Evolutionary conservation across 345 rosid genomes (phyloP), one percentile per base, ranked within the genome.

Genomic region (Gossypium raimondii): DNA sequence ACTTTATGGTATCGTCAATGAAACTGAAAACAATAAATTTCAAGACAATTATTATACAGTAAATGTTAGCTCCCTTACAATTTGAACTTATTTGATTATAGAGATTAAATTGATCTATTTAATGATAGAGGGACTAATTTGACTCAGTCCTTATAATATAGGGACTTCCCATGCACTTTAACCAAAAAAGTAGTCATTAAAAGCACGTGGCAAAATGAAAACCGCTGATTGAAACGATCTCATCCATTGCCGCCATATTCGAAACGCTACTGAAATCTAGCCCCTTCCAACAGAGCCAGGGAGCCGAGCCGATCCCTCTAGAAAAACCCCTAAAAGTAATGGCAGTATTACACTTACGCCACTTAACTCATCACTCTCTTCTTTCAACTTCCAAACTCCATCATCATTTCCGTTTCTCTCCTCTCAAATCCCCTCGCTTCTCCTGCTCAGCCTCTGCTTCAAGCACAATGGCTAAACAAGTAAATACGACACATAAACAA

Each of bases 401-500:
- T 50, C 79, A 68, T 79, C 79, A 71, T 79, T 80, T 81, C 89
- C 11, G 9, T 76, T 4, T 60, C 58, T 72, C 80, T 68, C 77
- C 69, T 55, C 57, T 25, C 29, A 51, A 52, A 55, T 82, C 75
- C 10, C 74, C 65, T 76, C 83, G 83, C 74, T 59, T 61, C 55
- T 73, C 67, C 75, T 75, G 78, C 79, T 80, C 86, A 1, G 11
- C 77, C 7, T 73, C 88, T 16, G 85, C 85, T 34, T 90, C 90
- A 94, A 83, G 90, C 67, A 83, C 93, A 58, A 41, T 88, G 61
- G n/a, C 90, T 58, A 87, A 85, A 60, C 88, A 82, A 82, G 97
- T 86, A 66, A 24, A 27, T 25, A 41, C 1, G 38, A 67, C 10
- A 4, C 7, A 52, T 17, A n/a, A 9, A 7, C 20, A 20, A 51